phyloP scores from a whole-genome alignment of 192 early-diverging fungal species.

The Backusella tarrabulga region DNA sequence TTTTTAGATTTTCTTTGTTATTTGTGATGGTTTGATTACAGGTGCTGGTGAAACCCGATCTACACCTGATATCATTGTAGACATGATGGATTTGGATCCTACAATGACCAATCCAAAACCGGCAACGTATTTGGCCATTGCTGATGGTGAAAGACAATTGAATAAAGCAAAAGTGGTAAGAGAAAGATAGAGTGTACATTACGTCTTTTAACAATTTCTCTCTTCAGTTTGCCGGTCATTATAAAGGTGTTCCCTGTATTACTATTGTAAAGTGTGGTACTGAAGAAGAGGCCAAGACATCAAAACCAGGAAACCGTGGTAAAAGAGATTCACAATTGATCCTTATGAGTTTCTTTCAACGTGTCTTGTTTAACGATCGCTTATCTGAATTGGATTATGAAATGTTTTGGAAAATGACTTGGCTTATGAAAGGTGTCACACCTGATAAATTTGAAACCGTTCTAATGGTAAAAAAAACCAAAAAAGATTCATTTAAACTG shows the following conservation, averaged over 20 bases:
- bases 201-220: background rate
- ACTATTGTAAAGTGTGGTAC: slow-evolving; percentile 76
- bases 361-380: slow-evolving; percentile 78
- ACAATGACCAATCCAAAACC: slow-evolving; percentile 70
- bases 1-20: slow-evolving; percentile 79
- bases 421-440: slow-evolving; percentile 74
- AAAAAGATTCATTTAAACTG: too few species aligned
- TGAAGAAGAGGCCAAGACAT: slow-evolving; percentile 55
- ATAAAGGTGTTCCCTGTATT: slow-evolving; percentile 63
- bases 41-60: slow-evolving; percentile 72
- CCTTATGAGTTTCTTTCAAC: slow-evolving; percentile 91
- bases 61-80: slow-evolving; percentile 78
- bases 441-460: slow-evolving; percentile 83
- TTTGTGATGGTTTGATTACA: slow-evolving; percentile 90
- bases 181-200: background rate
- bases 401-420: slow-evolving; percentile 80
- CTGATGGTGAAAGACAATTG: slow-evolving; percentile 78
- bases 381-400: slow-evolving; percentile 92
- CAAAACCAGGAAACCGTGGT: slow-evolving; percentile 88
- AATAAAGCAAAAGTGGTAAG: slow-evolving; percentile 78
- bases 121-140: slow-evolving; percentile 72
- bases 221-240: slow-evolving; percentile 68
- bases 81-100: slow-evolving; percentile 72
- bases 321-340: slow-evolving; percentile 92
- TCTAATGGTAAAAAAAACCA: slow-evolving; percentile 51